Base-by-base conservation (phyloP, 2,329 filamentous ascomycete species). In the Talaromyces sp. region DNA sequence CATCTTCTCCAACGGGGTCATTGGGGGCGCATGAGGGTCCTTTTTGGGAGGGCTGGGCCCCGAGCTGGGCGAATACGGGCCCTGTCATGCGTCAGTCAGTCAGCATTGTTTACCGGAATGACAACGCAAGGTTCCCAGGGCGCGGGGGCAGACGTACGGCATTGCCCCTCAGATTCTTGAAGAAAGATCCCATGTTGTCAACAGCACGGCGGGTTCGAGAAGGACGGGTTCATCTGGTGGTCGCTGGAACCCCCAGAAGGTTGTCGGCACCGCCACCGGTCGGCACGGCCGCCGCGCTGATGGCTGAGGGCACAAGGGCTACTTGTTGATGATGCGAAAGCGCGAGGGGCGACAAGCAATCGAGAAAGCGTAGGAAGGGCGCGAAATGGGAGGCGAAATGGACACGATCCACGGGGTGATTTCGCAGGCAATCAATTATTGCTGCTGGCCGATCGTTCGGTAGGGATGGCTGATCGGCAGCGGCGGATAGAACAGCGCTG, bases 1-100 rank as follows among this genome's bases (percentile, higher is more conserved):
- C 82, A 96, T 89, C 80, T 91, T 86, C 76, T 88, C 85, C 35
- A 88, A 73, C 49, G 84, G 82, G 52, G 84, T 86, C 58, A 81
- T 78, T 65, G 81, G 78, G 35, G 80, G 81, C 66, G 81, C 79
- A 71, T 83, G 81, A 62, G 80, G 77, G 67, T 88, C 85, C 70
- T 85, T 86, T 77, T 86, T 88, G 60, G 79, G 71, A 41, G 83
- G 78, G 50, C 77, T 71, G 64, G 75, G 72, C 66, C 74, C 76
- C 60, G 77, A 70, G 49, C 77, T 73, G 68, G 81, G 78, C 68
- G 74, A 79, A 62, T 77, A 73, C 58, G 81, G 75, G 67, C 75
- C 77, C 81, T 84, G 68, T 50, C 59, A 57, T 26, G 43, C 13
- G 43, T 17, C 43, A 31, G 27, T 54, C 56, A 32, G 41, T 64